Evolutionary conservation across 176 grass and related monocot species (phyloP).

Genomic region (Sorghum bicolor): DNA sequence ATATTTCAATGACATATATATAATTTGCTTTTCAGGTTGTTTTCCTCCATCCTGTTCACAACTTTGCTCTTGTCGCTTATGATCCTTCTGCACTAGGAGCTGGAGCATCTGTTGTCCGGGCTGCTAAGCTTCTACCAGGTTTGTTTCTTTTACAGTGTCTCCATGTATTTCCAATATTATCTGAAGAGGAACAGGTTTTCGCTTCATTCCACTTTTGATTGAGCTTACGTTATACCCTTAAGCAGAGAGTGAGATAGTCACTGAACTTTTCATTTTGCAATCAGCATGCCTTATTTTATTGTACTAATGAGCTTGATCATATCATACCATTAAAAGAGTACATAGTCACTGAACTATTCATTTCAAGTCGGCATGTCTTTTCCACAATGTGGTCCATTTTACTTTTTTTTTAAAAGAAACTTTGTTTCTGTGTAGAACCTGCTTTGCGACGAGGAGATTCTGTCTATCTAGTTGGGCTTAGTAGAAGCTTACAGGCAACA

Average conservation of each 20-base stretch:
- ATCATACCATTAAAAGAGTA: not conserved
- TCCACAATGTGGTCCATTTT: not conserved
- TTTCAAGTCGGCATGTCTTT: not conserved
- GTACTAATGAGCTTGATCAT: not conserved
- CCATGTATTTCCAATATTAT: not conserved
- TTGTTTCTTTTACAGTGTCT: conserved; percentile 23
- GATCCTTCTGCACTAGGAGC: conserved; percentile 92
- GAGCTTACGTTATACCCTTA: not conserved
- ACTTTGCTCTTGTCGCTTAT: conserved; percentile 94
- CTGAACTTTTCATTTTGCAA: not conserved
- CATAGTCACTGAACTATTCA: not conserved
- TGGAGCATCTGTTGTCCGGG: conserved; percentile 80
- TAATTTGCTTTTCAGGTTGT: conserved; percentile 69
- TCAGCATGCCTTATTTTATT: not conserved
- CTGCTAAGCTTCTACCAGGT: conserved; percentile 99
- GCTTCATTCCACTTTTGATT: not conserved
- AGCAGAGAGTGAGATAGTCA: not conserved
- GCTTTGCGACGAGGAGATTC: conserved; percentile 93
- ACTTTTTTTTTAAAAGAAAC: not conserved
- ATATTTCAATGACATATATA: conserved; percentile 21
- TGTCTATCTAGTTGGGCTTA: conserved; percentile 92
- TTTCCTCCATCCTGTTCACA: conserved; percentile 96
- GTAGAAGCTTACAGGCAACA: conserved; percentile 97
- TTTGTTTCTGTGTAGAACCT: conserved; percentile 55
- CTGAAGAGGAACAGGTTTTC: not conserved